Evolutionary conservation across 2,329 filamentous ascomycete species (phyloP).

Genomic region (Neocatenulostroma microsporum): DNA sequence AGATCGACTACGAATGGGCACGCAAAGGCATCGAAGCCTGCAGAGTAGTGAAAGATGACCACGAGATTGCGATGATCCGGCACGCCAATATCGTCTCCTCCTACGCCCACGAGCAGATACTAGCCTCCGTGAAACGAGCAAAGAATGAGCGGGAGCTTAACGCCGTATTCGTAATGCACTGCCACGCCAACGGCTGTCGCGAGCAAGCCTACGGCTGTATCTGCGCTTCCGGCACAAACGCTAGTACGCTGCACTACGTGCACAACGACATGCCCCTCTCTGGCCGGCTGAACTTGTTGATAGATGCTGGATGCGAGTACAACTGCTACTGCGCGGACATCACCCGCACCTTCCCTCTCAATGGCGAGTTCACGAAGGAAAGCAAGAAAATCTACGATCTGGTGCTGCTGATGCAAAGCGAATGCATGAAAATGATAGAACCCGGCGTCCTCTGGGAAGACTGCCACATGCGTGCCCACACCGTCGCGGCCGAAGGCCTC

Average conservation of each 20-base stretch:
- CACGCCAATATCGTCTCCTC: slow-evolving; percentile 75
- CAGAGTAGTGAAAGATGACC: slow-evolving; percentile 72
- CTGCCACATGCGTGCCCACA: slow-evolving; percentile 71
- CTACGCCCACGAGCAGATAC: slow-evolving; percentile 67
- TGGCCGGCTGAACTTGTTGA: slow-evolving; percentile 68
- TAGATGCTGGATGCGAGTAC: slow-evolving; percentile 67
- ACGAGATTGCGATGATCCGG: slow-evolving; percentile 76
- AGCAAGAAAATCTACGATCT: slow-evolving; percentile 52
- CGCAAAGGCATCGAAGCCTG: slow-evolving; percentile 68
- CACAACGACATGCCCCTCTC: slow-evolving; percentile 64
- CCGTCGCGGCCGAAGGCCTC: slow-evolving; percentile 72
- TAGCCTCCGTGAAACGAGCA: slow-evolving; percentile 53
- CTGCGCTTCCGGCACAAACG: slow-evolving; percentile 69
- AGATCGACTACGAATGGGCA: slow-evolving; percentile 51
- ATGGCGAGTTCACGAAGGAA: slow-evolving; percentile 60
- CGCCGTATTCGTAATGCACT: slow-evolving; percentile 68
- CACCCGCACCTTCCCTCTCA: slow-evolving; percentile 81
- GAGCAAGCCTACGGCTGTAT: slow-evolving; percentile 86
- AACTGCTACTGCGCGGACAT: slow-evolving; percentile 51
- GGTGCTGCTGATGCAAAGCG: slow-evolving; percentile 78
- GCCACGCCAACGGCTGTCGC: slow-evolving; percentile 65
- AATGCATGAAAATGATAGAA: slow-evolving; percentile 65
- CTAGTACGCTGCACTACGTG: slow-evolving; percentile 81
- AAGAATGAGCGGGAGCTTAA: slow-evolving; percentile 77
- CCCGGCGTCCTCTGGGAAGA: slow-evolving; percentile 73